These are phyloP conservation scores for Phaeotremella fagi DNA, from an alignment of 768 basidiomycete genomes.

Conservation along the genomic window DNA sequence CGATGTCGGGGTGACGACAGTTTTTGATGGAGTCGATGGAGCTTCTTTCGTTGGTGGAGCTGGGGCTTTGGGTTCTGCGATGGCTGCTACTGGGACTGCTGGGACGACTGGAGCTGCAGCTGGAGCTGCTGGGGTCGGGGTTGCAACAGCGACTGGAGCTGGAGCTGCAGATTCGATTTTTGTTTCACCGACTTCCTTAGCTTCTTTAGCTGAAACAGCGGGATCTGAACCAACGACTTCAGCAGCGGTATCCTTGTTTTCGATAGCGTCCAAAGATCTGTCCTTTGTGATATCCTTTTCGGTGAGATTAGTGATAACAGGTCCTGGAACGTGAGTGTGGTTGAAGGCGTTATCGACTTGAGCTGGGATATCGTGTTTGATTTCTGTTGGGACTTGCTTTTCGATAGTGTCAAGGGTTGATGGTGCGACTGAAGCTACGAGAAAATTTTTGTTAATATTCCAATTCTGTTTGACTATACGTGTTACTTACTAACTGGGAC, in stretches of 20 bases:
- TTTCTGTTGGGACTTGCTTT: not conserved
- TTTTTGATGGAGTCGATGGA: not conserved
- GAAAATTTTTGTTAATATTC: not conserved
- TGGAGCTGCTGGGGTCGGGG: not conserved
- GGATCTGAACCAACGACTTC: conserved; percentile 34
- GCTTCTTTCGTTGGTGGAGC: not conserved
- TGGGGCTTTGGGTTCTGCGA: conserved; percentile 1
- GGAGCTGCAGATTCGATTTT: conserved; percentile 17
- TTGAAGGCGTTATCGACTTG: conserved; percentile 42
- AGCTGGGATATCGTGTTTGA: conserved; percentile 37
- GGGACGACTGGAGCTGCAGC: conserved; percentile 4
- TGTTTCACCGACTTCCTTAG: conserved; percentile 33
- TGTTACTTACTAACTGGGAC: conserved; percentile 15
- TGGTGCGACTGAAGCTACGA: not conserved
- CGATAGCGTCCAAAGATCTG: conserved; percentile 22
- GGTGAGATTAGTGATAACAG: conserved; percentile 36
- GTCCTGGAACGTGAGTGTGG: conserved; percentile 41
- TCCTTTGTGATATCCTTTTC: conserved; percentile 39
- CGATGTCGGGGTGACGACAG: not conserved
- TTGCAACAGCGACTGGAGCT: not conserved
- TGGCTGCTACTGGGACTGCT: not conserved
- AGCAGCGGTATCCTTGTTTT: conserved; percentile 17
- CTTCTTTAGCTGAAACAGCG: conserved; percentile 24
- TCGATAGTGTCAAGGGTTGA: not conserved
- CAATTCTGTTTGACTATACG: not conserved